Evolutionary conservation across 352 stramenopile genomes (phyloP), one percentile per base, ranked within the genome.

Genomic region (Blastocystis hominis): DNA sequence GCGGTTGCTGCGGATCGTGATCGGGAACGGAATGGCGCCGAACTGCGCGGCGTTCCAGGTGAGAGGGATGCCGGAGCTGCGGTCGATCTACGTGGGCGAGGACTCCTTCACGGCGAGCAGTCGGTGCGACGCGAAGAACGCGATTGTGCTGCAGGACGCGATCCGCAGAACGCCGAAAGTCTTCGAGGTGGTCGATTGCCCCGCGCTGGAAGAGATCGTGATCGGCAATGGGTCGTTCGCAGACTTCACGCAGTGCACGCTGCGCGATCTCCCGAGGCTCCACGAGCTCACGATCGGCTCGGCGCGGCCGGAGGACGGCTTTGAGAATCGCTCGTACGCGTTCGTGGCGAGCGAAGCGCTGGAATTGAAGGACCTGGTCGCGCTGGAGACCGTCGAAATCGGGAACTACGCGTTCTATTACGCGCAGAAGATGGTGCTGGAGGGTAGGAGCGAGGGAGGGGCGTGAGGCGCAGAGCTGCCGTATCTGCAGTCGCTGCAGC

Each of bases 401-500:
- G 72, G 72, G 10, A 66, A 84, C 44, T 84, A 84, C n/a, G 46
- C 72, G 20, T 66, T 84, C 38, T 84, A 84, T 42, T 42, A 68
- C 47, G 40, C 44, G 13, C 4, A 64, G 9, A 36, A 10, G 9
- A 17, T 68, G 34, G 47, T 66, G 40, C 68, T 84, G 30, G 30
- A 66, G 17, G 30, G 72, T 84, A 24, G 20, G 46, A 36, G 0
- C 4, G 24, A 46, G 50, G 5, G n/a, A 24, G 50, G 55, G 1
- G 10, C 4, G 38, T 84, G 30, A 66, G n/a, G 17, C 7, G 34
- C 62, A 84, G 72, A 63, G 40, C 44, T 84, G 6, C 72, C 72
- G 30, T 40, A 30, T 4, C 1, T 84, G 47, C 50, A n/a, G 6
- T 47, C 20, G n/a, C 30, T 59, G 17, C 36, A 9, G 4, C 42